phyloP scores from a whole-genome alignment of 2,329 filamentous ascomycete species.

The Sporothrix mexicana region DNA sequence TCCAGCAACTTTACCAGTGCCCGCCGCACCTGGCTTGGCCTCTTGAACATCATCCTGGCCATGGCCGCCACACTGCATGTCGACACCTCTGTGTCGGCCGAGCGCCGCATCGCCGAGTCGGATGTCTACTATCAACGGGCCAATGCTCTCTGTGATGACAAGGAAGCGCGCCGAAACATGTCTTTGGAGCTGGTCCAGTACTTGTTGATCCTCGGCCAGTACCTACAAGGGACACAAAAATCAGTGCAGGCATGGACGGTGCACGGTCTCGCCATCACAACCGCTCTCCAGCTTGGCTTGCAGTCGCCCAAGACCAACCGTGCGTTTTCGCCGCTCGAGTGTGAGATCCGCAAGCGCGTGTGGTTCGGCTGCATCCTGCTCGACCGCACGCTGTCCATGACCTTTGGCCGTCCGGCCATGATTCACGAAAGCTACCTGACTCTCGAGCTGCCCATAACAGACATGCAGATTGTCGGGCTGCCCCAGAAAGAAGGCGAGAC shows the following conservation, averaged over 20 bases:
- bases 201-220: constrained; percentile 54
- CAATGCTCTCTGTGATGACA: constrained; percentile 49
- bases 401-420: constrained; percentile 54
- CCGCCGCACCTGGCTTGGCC: constrained; percentile 56
- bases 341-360: constrained; percentile 54
- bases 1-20: constrained; percentile 43
- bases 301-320: constrained; percentile 51
- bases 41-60: constrained; percentile 58
- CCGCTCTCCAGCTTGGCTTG: constrained; percentile 58
- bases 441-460: constrained; percentile 45
- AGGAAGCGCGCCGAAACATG: constrained; percentile 48
- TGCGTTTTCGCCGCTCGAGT: constrained; percentile 49
- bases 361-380: constrained; percentile 58
- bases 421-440: constrained; percentile 54
- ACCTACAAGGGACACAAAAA: constrained; percentile 60
- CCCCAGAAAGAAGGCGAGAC: not conserved
- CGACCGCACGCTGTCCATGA: constrained; percentile 56
- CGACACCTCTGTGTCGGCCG: constrained; percentile 5
- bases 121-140: constrained; percentile 55
- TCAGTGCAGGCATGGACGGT: constrained; percentile 60
- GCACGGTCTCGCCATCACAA: constrained; percentile 58
- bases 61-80: constrained; percentile 46
- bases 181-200: constrained; percentile 57
- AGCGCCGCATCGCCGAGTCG: constrained; percentile 47
- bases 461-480: constrained; percentile 27